Base-by-base conservation (phyloP, 2,329 filamentous ascomycete genomes). In the Didymella sp. region DNA sequence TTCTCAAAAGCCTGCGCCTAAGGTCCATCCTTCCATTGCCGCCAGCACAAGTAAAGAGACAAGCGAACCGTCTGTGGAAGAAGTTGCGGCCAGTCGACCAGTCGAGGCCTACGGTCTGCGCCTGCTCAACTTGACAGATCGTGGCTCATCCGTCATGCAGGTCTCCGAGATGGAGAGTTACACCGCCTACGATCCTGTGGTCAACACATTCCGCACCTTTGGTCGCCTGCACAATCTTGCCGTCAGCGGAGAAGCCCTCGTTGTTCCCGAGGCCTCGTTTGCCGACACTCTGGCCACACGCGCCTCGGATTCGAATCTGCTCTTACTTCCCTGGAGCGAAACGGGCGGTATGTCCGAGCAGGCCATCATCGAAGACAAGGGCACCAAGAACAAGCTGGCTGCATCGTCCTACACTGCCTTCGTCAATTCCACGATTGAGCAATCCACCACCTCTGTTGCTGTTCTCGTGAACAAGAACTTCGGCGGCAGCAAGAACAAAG, bases 141-240 rank as follows among this genome's bases (percentile, higher is more conserved):
- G 94, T 83, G 90, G 91, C 38, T 97, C 94, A 0, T 93, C 92
- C 17, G 94, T 97, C 67, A 98, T 98, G 94, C 89, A 91, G 67
- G 91, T 96, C 11, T 89, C 92, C 0, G 92, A 96, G 70, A 83
- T 89, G 3, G 89, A 92, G 35, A 91, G 95, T 45, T 85, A 76
- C 75, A 81, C 72, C 62, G 81, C 65, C 63, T 74, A 64, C 67
- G 94, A 98, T 68, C 92, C 94, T 0, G 88, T 98, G 4, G 87
- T 97, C 51, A 96, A 96, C 72, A 90, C 91, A 0, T 97, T 97
- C 82, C 87, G 90, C 44, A 91, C 92, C 0, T 93, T 97, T 66
- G 92, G 91, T 1, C 89, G 90, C 61, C 85, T 96, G 37, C 87
- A 95, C 71, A 91, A 93, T 61, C 83, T 97, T 1, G 87, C 91